Evolutionary conservation across 2,329 filamentous ascomycete genomes (phyloP).

Genomic region (Penicillium sp.): DNA sequence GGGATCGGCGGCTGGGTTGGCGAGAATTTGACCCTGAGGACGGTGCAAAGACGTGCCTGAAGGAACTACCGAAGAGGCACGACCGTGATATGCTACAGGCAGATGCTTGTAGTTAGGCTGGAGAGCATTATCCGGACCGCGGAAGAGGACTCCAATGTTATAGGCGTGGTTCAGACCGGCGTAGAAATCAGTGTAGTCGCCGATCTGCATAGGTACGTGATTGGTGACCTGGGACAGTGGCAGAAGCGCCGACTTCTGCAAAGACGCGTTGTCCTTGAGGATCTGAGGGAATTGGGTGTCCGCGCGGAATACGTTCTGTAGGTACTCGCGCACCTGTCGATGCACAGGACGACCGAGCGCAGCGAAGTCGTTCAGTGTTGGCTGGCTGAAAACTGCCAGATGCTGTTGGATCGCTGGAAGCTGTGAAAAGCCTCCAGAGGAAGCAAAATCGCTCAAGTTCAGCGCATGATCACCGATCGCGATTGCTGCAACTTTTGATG

Average conservation of each 20-base stretch:
- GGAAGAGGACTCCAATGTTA: slow-evolving; percentile 71
- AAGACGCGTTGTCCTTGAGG: slow-evolving; percentile 61
- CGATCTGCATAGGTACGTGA: slow-evolving; percentile 75
- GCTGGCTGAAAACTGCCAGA: slow-evolving; percentile 62
- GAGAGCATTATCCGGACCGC: slow-evolving; percentile 70
- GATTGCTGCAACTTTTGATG: slow-evolving; percentile 64
- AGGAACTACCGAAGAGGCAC: slow-evolving; percentile 72
- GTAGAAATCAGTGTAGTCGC: slow-evolving; percentile 86
- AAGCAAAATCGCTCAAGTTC: slow-evolving; percentile 65
- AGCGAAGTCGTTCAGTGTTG: slow-evolving; percentile 73
- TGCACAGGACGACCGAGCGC: slow-evolving; percentile 69
- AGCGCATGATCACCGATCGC: slow-evolving; percentile 73
- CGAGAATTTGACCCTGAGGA: slow-evolving; percentile 72
- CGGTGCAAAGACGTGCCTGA: slow-evolving; percentile 73
- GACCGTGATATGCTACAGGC: slow-evolving; percentile 79
- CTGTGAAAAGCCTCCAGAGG: slow-evolving; percentile 59
- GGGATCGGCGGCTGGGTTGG: slow-evolving; percentile 61
- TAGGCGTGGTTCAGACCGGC: slow-evolving; percentile 77
- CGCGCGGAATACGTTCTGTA: slow-evolving; percentile 66
- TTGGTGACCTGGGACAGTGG: slow-evolving; percentile 61
- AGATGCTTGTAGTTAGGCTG: slow-evolving; percentile 81
- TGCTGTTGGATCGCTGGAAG: slow-evolving; percentile 60
- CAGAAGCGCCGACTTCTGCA: slow-evolving; percentile 62
- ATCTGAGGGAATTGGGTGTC: slow-evolving; percentile 62
- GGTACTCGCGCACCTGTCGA: slow-evolving; percentile 65